Conservation (phyloP, 768 basidiomycete species). For the Suillus variegatus region DNA sequence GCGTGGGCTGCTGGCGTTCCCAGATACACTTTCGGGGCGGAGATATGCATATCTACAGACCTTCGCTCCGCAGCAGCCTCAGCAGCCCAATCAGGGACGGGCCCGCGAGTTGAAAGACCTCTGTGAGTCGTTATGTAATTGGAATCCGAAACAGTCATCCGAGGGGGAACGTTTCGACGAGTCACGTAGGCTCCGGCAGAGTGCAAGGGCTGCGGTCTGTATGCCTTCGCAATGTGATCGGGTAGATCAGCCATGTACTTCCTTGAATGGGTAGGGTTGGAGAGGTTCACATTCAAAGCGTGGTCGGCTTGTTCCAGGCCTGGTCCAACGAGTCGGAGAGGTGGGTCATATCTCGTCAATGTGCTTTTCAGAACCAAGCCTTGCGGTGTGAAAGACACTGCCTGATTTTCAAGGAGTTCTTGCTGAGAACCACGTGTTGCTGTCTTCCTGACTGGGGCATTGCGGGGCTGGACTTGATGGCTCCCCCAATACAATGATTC, state of each 20-base stretch:
- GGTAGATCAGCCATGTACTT: not conserved
- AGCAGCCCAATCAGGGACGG: not conserved
- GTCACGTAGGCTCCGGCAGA: not conserved
- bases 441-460: conserved; percentile 1
- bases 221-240: not conserved
- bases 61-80: not conserved
- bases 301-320: not conserved
- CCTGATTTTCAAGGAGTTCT: not conserved
- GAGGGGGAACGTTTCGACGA: not conserved
- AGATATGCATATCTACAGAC: not conserved
- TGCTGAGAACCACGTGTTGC: not conserved
- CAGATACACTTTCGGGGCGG: not conserved
- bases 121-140: not conserved
- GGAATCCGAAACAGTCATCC: not conserved
- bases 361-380: not conserved
- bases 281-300: not conserved
- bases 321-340: conserved; percentile 2
- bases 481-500: not conserved
- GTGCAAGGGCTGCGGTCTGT: not conserved
- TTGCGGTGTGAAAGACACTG: not conserved
- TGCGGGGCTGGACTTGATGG: not conserved
- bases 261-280: not conserved
- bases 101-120: not conserved
- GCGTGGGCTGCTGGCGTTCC: not conserved
- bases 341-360: not conserved